Evolutionary conservation across 2,329 filamentous ascomycete genomes (phyloP).

Genomic region (Fragosphaeria purpurea): DNA sequence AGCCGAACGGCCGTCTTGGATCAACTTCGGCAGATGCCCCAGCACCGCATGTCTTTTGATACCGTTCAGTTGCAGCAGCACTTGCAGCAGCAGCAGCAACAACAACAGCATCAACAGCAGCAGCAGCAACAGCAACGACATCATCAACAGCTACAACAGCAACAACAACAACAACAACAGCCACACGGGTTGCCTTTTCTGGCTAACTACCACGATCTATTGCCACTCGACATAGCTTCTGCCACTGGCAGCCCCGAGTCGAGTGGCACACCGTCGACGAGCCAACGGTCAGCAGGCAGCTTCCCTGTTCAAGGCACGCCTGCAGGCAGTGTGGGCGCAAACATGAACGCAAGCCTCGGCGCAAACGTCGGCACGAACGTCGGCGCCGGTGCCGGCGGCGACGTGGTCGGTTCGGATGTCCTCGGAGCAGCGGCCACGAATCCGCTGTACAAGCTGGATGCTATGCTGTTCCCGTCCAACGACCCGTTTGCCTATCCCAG

Average conservation of each 20-base stretch:
- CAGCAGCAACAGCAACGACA: background rate
- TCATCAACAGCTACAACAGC: slow-evolving; percentile 11
- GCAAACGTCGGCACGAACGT: background rate
- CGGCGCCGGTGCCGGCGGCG: background rate
- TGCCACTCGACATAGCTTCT: slow-evolving; percentile 35
- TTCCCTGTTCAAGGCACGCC: slow-evolving; percentile 17
- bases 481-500: slow-evolving; percentile 75
- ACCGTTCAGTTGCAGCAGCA: slow-evolving; percentile 15
- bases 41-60: slow-evolving; percentile 18
- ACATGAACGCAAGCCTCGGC: background rate
- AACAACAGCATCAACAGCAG: slow-evolving; percentile 1
- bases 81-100: background rate
- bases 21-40: slow-evolving; percentile 10
- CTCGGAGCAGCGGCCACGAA: slow-evolving; percentile 21
- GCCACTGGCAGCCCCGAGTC: slow-evolving; percentile 29
- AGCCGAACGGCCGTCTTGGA: slow-evolving; percentile 10
- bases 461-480: slow-evolving; percentile 70
- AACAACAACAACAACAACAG: background rate
- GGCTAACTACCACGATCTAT: slow-evolving; percentile 32
- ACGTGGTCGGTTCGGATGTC: background rate
- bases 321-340: background rate
- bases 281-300: slow-evolving; percentile 16
- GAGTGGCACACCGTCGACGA: slow-evolving; percentile 21
- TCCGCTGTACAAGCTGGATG: slow-evolving; percentile 58
- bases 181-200: slow-evolving; percentile 22